These are phyloP conservation scores for Talaromyces pinophilus DNA, from an alignment of 2,329 filamentous ascomycete genomes.

Conservation along the genomic window DNA sequence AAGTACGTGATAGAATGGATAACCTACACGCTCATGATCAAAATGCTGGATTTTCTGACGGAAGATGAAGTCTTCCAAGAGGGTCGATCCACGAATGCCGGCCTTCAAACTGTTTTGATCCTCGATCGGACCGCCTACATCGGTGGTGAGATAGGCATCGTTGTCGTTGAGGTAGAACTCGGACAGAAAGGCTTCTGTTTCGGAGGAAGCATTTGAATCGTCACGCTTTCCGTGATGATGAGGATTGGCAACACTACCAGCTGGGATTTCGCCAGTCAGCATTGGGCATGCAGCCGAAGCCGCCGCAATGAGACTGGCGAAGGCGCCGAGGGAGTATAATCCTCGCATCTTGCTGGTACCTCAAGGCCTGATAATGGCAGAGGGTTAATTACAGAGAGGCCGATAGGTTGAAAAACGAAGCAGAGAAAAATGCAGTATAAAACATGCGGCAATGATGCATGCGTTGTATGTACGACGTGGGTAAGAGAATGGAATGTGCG, in stretches of 20 bases:
- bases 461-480: not conserved
- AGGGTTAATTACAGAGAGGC: not conserved
- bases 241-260: slow-evolving; percentile 2
- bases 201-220: slow-evolving; percentile 23
- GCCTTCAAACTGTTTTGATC: slow-evolving; percentile 68
- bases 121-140: slow-evolving; percentile 67
- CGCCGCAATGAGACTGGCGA: not conserved
- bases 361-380: not conserved
- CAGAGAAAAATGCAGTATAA: not conserved
- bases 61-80: slow-evolving; percentile 73
- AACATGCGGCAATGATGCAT: not conserved
- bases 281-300: slow-evolving; percentile 20
- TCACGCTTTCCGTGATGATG: slow-evolving; percentile 48
- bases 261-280: slow-evolving; percentile 14
- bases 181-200: slow-evolving; percentile 45
- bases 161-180: slow-evolving; percentile 56
- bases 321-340: slow-evolving; percentile 6
- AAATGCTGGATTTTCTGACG: slow-evolving; percentile 71
- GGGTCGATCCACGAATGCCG: slow-evolving; percentile 66
- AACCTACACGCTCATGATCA: slow-evolving; percentile 66
- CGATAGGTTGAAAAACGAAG: not conserved
- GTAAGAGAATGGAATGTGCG: not conserved
- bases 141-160: slow-evolving; percentile 61
- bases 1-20: not conserved
- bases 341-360: slow-evolving; percentile 13